phyloP scores from a whole-genome alignment of 192 early-diverging fungal species.

The Linderina pennispora region DNA sequence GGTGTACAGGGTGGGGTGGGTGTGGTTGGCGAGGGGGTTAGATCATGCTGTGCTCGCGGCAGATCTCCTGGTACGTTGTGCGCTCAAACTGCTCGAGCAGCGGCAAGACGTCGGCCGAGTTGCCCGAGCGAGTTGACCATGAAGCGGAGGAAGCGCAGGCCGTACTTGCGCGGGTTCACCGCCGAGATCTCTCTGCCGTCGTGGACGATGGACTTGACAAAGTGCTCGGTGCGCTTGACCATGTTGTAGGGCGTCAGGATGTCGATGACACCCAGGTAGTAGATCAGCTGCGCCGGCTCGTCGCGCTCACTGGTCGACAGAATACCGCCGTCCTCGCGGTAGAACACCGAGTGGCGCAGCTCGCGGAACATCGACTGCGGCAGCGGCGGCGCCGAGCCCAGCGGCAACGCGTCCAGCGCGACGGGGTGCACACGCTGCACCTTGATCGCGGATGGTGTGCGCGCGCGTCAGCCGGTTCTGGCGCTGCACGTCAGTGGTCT shows the following conservation, averaged over 20 bases:
- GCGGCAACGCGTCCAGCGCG: constrained; percentile 38
- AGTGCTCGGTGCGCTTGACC: constrained; percentile 82
- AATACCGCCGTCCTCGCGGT: constrained; percentile 87
- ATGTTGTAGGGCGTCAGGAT: constrained; percentile 93
- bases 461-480: constrained; percentile 42
- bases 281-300: constrained; percentile 63
- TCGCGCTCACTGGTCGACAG: constrained; percentile 68
- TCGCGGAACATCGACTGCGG: constrained; percentile 49
- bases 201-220: constrained; percentile 77
- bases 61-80: constrained; percentile 40
- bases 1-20: not conserved
- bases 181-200: constrained; percentile 76
- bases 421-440: constrained; percentile 46
- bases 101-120: constrained; percentile 48
- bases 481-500: constrained; percentile 39
- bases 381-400: constrained; percentile 29
- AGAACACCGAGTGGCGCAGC: constrained; percentile 73
- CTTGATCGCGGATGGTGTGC: constrained; percentile 47
- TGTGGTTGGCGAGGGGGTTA: not conserved
- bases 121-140: constrained; percentile 65
- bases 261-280: constrained; percentile 97
- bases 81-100: constrained; percentile 42
- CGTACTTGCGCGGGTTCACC: constrained; percentile 84
- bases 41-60: constrained; percentile 38
- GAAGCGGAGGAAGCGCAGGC: constrained; percentile 82